Evolutionary conservation across 1,139 yeast genomes (phyloP), one percentile per base, ranked within the genome.

Genomic region (Debaryomycetaceae sp.): DNA sequence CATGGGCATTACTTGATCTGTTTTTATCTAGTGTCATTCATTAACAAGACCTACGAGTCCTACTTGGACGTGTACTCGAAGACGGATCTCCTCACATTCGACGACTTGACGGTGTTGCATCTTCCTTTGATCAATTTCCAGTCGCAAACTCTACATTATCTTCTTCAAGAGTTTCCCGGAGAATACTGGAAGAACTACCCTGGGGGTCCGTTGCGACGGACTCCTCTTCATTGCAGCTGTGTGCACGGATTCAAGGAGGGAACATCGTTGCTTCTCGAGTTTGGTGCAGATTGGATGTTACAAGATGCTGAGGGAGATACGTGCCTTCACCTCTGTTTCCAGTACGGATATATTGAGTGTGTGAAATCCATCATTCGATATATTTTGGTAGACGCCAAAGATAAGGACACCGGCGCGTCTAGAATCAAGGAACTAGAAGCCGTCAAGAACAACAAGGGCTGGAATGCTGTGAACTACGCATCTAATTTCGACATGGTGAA

Each of bases 1-100:
- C 69, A 87, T 55, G 97, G 97, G 31, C 80, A 87, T 53, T 87
- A 87, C 58, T 76, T 88, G 47, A 78, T 89, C 6, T 86, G 96
- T 58, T 89, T 83, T 45, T 77, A 78, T 48, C 52, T 80, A 13
- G 61, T 80, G 14, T 64, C 73, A 23, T 60, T 61, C 45, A 62
- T 75, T 36, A 62, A 65, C 48, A 59, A 64, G 37, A 54, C 52
- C 37, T 42, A 49, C 42, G 59, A 56, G 29, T 55, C 52, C 24
- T 42, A 60, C 2, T 36, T 48, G 2, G 48, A 52, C 34, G 54
- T 56, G 24, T 58, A 57, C 43, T 52, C 59, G 36, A 51, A 49
- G 27, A 36, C 66, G 9, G 78, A 72, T 48, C 57, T 73, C 53
- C 52, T 72, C 42, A 83, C 89, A 11, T 90, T 88, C 58, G 80